phyloP scores from a whole-genome alignment of 495 filamentous ascomycete genomes.

The Chaetomium tenue region DNA sequence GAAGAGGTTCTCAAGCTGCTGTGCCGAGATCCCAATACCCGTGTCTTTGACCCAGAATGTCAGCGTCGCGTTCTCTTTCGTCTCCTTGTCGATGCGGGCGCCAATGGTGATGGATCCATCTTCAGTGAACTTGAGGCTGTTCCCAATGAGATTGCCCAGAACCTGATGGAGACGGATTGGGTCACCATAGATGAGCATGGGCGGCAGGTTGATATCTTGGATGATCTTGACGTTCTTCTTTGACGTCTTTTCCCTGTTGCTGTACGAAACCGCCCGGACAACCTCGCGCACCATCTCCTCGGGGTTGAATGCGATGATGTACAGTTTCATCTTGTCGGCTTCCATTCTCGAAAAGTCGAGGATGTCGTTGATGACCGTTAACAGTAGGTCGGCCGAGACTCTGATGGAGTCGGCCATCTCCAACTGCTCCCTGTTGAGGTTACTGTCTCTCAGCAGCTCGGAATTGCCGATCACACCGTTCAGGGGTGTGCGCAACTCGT shows the following conservation, averaged over 20 bases:
- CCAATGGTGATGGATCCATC: constrained; percentile 79
- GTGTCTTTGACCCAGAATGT: constrained; percentile 88
- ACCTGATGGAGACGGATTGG: constrained; percentile 90
- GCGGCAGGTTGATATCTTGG: constrained; percentile 70
- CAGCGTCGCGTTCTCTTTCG: constrained; percentile 63
- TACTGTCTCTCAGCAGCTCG: constrained; percentile 76
- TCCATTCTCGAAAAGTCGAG: constrained; percentile 92
- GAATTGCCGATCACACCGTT: constrained; percentile 90
- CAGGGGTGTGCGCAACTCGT: constrained; percentile 81
- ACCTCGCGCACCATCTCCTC: constrained; percentile 86
- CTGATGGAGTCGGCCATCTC: constrained; percentile 91
- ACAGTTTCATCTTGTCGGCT: constrained; percentile 93
- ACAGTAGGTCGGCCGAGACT: constrained; percentile 82
- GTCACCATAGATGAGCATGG: constrained; percentile 82
- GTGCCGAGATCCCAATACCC: constrained; percentile 80
- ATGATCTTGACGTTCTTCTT: constrained; percentile 60
- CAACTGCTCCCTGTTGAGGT: constrained; percentile 74
- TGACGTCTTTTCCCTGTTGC: constrained; percentile 70
- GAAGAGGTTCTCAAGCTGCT: constrained; percentile 82
- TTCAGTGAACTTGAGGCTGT: constrained; percentile 91
- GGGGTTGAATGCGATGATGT: constrained; percentile 78
- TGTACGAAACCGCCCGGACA: constrained; percentile 79
- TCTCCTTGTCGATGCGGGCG: constrained; percentile 67
- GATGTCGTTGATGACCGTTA: constrained; percentile 95
- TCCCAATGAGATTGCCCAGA: constrained; percentile 87